Evolutionary conservation across 208 protist species (phyloP), one percentile per base, ranked within the genome.

Genomic region (Leishmania aethiopica): DNA sequence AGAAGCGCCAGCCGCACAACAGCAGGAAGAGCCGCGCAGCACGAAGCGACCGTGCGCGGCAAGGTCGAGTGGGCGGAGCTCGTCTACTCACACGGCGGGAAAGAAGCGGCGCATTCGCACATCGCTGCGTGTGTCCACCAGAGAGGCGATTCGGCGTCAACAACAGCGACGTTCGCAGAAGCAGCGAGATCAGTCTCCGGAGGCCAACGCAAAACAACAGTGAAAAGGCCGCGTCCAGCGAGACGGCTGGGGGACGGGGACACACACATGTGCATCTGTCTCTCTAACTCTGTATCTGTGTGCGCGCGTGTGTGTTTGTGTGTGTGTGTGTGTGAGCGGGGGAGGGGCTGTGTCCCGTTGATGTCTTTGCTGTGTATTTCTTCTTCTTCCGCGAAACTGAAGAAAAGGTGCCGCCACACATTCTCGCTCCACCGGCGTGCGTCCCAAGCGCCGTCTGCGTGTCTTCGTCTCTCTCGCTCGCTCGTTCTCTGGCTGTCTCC

Each of bases 61-160:
- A 57, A 28, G 28, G 15, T 15, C 10, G 32, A 59, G 1, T 5
- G 11, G 15, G 28, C 22, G n/a, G 32, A 60, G n/a, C 6, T 51
- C 45, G 47, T 45, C 47, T 55, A 35, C 47, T 15, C 49, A 15
- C 35, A 37, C 71, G 5, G n/a, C n/a, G 6, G 19, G 47, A 37
- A 42, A 51, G n/a, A 75, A 35, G 35, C 32, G n/a, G 73, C 73
- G 73, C 32, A 57, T 62, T 59, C 73, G 73, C 51, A 59, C 73
- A 19, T 77, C 73, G 19, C 40, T 51, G 51, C 73, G 73, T 25
- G 35, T 62, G 15, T n/a, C 73, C n/a, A 62, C 51, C 17, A 77
- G 35, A 62, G 51, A 51, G 53, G n/a, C 32, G 51, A 42, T 22
- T 55, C 57, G 22, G 57, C 53, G 53, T 19, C 51, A 25, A 57